A percentile compares a stretch with the other conserved stretches of the same genome.
Evolutionary conservation across 2,329 filamentous ascomycete species (phyloP).

Genomic region (Lecanicillium sp.): DNA sequence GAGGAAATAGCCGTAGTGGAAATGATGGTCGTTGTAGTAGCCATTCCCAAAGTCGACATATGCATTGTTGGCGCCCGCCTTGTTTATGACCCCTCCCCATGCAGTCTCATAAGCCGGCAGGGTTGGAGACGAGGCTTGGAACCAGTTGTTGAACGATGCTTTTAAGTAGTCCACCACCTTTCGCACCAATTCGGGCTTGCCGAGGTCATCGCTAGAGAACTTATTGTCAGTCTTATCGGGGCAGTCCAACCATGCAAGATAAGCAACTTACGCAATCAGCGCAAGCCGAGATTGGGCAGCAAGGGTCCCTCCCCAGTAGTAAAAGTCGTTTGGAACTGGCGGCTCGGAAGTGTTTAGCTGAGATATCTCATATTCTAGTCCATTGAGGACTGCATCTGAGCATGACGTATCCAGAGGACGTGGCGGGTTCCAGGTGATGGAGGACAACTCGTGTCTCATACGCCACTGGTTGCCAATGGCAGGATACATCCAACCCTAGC

Average conservation of each 20-base stretch:
- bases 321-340: slow-evolving; percentile 15
- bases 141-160: slow-evolving; percentile 16
- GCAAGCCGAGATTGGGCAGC: slow-evolving; percentile 15
- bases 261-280: slow-evolving; percentile 15
- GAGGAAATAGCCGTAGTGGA: slow-evolving; percentile 21
- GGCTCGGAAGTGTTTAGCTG: slow-evolving; percentile 12
- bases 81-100: slow-evolving; percentile 17
- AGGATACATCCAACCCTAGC: slow-evolving; percentile 17
- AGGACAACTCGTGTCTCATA: slow-evolving; percentile 13
- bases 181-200: slow-evolving; percentile 13
- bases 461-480: slow-evolving; percentile 15
- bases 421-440: slow-evolving; percentile 15
- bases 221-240: background rate
- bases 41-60: slow-evolving; percentile 19
- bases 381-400: slow-evolving; percentile 11
- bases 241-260: background rate
- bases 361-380: slow-evolving; percentile 15
- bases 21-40: slow-evolving; percentile 22
- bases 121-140: slow-evolving; percentile 11
- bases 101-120: slow-evolving; percentile 15
- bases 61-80: slow-evolving; percentile 13
- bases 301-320: slow-evolving; percentile 16
- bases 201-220: slow-evolving; percentile 13
- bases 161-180: slow-evolving; percentile 14
- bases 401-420: slow-evolving; percentile 15